Evolutionary conservation across 352 stramenopile genomes (phyloP).

Genomic region (Pythium grandisporangium): DNA sequence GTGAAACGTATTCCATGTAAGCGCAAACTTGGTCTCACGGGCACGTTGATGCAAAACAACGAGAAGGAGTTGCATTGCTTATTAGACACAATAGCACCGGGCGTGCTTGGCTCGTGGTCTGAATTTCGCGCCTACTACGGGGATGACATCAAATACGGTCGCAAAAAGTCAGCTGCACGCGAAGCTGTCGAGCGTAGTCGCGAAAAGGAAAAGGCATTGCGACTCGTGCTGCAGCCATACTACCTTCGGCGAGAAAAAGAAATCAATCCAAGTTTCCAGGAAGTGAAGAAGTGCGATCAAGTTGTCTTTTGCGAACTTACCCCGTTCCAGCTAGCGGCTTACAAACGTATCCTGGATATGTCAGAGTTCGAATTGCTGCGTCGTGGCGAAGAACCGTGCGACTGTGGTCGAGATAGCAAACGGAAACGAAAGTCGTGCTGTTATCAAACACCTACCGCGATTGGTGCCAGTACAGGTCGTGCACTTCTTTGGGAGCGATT

Average conservation of each 20-base stretch:
- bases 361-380: constrained; percentile 64
- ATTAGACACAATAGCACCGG: constrained; percentile 61
- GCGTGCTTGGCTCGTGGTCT: constrained; percentile 43
- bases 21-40: constrained; percentile 80
- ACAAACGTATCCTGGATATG: constrained; percentile 62
- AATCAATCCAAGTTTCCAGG: constrained; percentile 59
- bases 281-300: constrained; percentile 68
- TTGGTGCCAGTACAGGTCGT: constrained; percentile 3
- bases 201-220: constrained; percentile 64
- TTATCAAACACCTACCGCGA: constrained; percentile 29
- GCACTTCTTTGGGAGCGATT: constrained; percentile 59
- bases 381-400: constrained; percentile 45
- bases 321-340: constrained; percentile 51
- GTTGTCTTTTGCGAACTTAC: constrained; percentile 78
- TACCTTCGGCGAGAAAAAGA: constrained; percentile 70
- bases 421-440: constrained; percentile 53
- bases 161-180: constrained; percentile 64
- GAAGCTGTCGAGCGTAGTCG: constrained; percentile 48
- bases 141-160: constrained; percentile 75
- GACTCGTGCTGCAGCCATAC: constrained; percentile 41
- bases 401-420: constrained; percentile 53
- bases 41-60: constrained; percentile 86
- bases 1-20: constrained; percentile 57
- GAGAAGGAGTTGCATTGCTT: constrained; percentile 76
- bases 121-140: constrained; percentile 77